Evolutionary conservation across 2,329 filamentous ascomycete species (phyloP).

Genomic region (Fusarium torulosum): DNA sequence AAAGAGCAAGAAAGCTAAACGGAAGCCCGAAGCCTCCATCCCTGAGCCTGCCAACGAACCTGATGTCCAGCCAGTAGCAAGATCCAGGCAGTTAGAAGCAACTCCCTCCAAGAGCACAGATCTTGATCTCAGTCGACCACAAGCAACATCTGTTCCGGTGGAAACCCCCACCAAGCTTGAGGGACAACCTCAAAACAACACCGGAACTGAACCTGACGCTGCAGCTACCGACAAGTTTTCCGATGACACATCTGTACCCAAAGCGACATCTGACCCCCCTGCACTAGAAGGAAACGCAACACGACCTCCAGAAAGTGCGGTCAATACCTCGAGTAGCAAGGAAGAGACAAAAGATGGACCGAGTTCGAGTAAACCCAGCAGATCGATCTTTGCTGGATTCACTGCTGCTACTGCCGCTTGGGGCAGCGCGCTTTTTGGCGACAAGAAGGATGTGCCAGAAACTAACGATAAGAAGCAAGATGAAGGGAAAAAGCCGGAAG

Average conservation of each 20-base stretch:
- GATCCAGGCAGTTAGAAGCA: not conserved
- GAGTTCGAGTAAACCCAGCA: constrained; percentile 9
- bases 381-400: constrained; percentile 26
- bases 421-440: constrained; percentile 33
- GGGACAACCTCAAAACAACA: not conserved
- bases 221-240: not conserved
- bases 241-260: not conserved
- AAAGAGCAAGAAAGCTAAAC: not conserved
- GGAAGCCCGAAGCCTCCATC: not conserved
- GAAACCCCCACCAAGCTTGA: not conserved
- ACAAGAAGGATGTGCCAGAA: constrained; percentile 48
- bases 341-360: constrained; percentile 1
- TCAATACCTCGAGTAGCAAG: not conserved
- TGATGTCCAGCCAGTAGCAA: not conserved
- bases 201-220: not conserved
- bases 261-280: not conserved
- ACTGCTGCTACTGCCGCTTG: constrained; percentile 42
- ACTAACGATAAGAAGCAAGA: constrained; percentile 54
- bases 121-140: not conserved
- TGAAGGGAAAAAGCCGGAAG: constrained; percentile 10
- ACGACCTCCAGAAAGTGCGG: constrained; percentile 1
- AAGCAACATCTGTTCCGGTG: not conserved
- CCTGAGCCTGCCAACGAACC: not conserved
- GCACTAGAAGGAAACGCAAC: constrained; percentile 7
- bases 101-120: not conserved